Percentiles rank a stretch among this genome's conserved stretches.
These are phyloP conservation scores for Fusarium pseudograminearum DNA, from an alignment of 2,329 filamentous ascomycete species.

Conservation along the genomic window DNA sequence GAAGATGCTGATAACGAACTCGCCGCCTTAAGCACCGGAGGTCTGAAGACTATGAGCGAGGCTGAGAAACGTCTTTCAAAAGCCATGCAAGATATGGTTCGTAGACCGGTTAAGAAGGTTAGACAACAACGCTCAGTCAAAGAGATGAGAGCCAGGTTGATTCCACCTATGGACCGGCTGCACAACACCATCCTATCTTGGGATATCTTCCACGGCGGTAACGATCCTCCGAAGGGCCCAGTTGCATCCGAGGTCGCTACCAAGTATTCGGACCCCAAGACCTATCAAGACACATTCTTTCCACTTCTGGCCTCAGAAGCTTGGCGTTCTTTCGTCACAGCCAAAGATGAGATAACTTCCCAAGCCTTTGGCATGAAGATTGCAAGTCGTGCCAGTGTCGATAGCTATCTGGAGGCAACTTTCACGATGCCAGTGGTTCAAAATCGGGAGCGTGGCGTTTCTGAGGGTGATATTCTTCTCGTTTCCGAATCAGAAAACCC, in stretches of 20 bases:
- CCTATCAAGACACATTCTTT: slow-evolving; percentile 91
- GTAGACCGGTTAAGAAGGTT: slow-evolving; percentile 84
- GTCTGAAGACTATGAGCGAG: slow-evolving; percentile 62
- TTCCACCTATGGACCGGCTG: slow-evolving; percentile 86
- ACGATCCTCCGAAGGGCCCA: slow-evolving; percentile 82
- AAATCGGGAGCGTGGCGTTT: slow-evolving; percentile 77
- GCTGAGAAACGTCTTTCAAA: slow-evolving; percentile 60
- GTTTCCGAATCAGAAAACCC: slow-evolving; percentile 81
- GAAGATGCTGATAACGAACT: slow-evolving; percentile 64
- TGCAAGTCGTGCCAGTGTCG: slow-evolving; percentile 87
- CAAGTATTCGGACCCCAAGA: slow-evolving; percentile 78
- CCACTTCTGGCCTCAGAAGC: slow-evolving; percentile 92
- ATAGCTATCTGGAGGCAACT: slow-evolving; percentile 92
- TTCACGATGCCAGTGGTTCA: slow-evolving; percentile 79
- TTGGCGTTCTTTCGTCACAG: slow-evolving; percentile 92
- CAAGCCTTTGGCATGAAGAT: slow-evolving; percentile 90
- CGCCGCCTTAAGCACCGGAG: slow-evolving; percentile 61
- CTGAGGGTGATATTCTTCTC: slow-evolving; percentile 89
- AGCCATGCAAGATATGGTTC: slow-evolving; percentile 66
- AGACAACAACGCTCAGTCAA: slow-evolving; percentile 85
- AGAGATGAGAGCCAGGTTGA: slow-evolving; percentile 92
- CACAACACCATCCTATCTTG: slow-evolving; percentile 90
- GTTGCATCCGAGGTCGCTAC: slow-evolving; percentile 82
- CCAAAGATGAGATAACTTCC: slow-evolving; percentile 85
- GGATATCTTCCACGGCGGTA: slow-evolving; percentile 93